phyloP scores from a whole-genome alignment of 305 asterid genomes.

The Fraxinus albicans region DNA sequence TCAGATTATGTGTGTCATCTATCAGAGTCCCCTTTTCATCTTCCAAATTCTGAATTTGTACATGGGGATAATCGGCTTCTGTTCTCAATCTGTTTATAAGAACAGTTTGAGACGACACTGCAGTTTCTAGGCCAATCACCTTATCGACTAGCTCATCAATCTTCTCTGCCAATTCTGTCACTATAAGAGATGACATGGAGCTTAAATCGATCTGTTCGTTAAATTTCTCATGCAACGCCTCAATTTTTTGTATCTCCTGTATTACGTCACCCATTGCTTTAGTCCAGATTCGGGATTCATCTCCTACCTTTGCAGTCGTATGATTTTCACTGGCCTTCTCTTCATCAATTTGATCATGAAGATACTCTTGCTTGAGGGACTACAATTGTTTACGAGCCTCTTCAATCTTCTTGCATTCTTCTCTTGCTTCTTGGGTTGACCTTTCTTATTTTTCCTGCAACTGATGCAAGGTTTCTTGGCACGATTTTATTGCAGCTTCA shows the following conservation, averaged over 20 bases:
- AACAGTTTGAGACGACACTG: constrained; percentile 72
- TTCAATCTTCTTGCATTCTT: constrained; percentile 60
- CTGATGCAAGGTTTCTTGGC: constrained; percentile 63
- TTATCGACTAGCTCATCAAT: constrained; percentile 74
- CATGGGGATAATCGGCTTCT: constrained; percentile 60
- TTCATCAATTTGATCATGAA: constrained; percentile 29
- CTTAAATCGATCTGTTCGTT: constrained; percentile 35
- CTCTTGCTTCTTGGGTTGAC: constrained; percentile 47
- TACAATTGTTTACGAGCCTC: constrained; percentile 49
- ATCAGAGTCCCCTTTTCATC: constrained; percentile 35
- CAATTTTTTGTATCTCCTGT: constrained; percentile 26
- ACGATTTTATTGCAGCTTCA: constrained; percentile 74
- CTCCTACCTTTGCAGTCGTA: constrained; percentile 6
- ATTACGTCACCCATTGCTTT: constrained; percentile 28
- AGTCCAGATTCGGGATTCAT: constrained; percentile 12
- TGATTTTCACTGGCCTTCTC: constrained; percentile 9
- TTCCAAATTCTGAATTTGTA: constrained; percentile 54
- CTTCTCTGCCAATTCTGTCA: constrained; percentile 71
- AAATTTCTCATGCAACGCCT: constrained; percentile 27
- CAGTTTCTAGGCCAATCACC: constrained; percentile 71
- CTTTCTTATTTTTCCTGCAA: constrained; percentile 66
- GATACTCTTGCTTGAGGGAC: constrained; percentile 36
- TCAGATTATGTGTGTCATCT: constrained; percentile 35
- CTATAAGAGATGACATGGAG: constrained; percentile 41
- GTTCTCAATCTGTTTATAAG: constrained; percentile 61